Evolutionary conservation across 768 basidiomycete genomes (phyloP).

Genomic region (Roridomyces roridus): DNA sequence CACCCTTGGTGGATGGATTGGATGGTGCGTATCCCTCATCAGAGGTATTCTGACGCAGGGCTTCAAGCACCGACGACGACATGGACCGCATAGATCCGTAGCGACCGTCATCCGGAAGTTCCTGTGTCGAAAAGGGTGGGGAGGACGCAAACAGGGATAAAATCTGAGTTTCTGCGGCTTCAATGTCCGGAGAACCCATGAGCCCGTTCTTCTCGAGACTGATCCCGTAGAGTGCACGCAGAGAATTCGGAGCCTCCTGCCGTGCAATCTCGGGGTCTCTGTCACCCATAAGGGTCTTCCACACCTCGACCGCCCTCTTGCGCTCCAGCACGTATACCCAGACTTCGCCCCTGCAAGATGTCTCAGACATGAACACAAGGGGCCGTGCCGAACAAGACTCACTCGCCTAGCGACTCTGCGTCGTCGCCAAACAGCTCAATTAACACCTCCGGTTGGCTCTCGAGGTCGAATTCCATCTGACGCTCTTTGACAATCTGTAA

Average conservation of each 20-base stretch:
- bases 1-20: constrained; percentile 46
- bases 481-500: constrained; percentile 85
- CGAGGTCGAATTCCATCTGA: constrained; percentile 88
- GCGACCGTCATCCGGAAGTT: constrained; percentile 57
- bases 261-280: constrained; percentile 64
- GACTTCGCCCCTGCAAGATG: constrained; percentile 70
- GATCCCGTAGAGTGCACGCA: constrained; percentile 73
- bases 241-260: constrained; percentile 61
- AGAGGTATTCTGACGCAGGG: constrained; percentile 41
- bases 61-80: constrained; percentile 54
- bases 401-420: constrained; percentile 77
- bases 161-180: constrained; percentile 82
- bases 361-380: constrained; percentile 8
- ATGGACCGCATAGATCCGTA: constrained; percentile 50
- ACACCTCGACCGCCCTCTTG: constrained; percentile 80
- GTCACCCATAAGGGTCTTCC: constrained; percentile 78
- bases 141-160: constrained; percentile 81
- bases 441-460: constrained; percentile 80
- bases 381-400: constrained; percentile 38
- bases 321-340: constrained; percentile 92
- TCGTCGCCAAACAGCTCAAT: constrained; percentile 85
- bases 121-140: constrained; percentile 75
- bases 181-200: constrained; percentile 71
- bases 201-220: constrained; percentile 64
- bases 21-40: constrained; percentile 55